A percentile compares a stretch with the other conserved stretches of the same genome.
These are phyloP conservation scores for Scolecobasidium constrictum DNA, from an alignment of 2,329 filamentous ascomycete genomes.

Conservation along the genomic window DNA sequence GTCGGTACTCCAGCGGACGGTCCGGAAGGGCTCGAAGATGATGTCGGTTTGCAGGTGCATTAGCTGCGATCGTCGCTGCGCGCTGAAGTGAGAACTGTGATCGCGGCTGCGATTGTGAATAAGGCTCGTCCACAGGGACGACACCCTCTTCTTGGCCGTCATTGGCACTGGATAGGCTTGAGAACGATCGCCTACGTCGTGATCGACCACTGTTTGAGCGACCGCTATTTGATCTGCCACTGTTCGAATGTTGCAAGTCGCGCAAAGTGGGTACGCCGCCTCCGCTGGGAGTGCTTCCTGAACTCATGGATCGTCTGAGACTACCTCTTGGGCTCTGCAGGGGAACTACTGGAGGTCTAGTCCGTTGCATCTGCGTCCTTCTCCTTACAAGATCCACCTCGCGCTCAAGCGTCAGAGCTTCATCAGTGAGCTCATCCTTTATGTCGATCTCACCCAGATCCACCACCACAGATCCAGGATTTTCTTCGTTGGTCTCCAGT, in stretches of 20 bases:
- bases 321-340: background rate
- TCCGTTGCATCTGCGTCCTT: slow-evolving; percentile 24
- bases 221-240: background rate
- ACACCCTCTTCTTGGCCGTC: slow-evolving; percentile 19
- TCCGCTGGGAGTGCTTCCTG: slow-evolving; percentile 6
- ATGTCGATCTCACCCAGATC: slow-evolving; percentile 26
- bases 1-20: slow-evolving; percentile 50
- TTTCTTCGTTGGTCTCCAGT: background rate
- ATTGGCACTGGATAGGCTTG: slow-evolving; percentile 13
- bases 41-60: slow-evolving; percentile 62
- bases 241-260: slow-evolving; percentile 1
- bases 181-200: slow-evolving; percentile 9
- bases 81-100: slow-evolving; percentile 27
- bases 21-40: slow-evolving; percentile 47
- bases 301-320: slow-evolving; percentile 7
- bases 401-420: slow-evolving; percentile 27
- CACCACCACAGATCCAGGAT: slow-evolving; percentile 21
- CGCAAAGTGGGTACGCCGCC: slow-evolving; percentile 1
- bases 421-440: slow-evolving; percentile 26
- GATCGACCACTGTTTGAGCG: slow-evolving; percentile 1
- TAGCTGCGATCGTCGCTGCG: slow-evolving; percentile 39
- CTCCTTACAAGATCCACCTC: slow-evolving; percentile 29
- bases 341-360: background rate
- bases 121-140: slow-evolving; percentile 27
- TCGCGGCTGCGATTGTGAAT: slow-evolving; percentile 27